A percentile compares a stretch with the other conserved stretches of the same genome.
phyloP scores from a whole-genome alignment of 495 filamentous ascomycete genomes.

The Tirmania nivea region DNA sequence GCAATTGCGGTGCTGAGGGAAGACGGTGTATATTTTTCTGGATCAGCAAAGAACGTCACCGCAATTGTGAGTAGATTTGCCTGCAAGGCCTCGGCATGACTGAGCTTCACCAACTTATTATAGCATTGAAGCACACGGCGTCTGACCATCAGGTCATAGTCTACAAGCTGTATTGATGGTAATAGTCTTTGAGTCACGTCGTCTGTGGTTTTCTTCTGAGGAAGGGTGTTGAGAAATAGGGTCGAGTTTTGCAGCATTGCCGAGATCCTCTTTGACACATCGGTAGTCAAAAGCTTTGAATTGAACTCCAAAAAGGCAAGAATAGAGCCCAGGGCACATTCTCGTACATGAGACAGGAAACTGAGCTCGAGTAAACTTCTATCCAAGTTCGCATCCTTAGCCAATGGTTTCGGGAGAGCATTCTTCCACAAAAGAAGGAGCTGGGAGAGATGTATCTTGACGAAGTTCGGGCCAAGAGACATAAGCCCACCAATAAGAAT shows the following conservation, averaged over 20 bases:
- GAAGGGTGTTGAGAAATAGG: conserved; percentile 62
- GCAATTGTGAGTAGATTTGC: conserved; percentile 86
- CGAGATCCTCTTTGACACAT: conserved; percentile 83
- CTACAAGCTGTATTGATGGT: conserved; percentile 71
- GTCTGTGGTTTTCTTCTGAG: conserved; percentile 65
- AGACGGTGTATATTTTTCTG: conserved; percentile 63
- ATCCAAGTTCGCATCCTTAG: conserved; percentile 67
- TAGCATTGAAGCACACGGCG: conserved; percentile 88
- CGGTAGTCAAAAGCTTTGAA: conserved; percentile 68
- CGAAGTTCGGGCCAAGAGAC: conserved; percentile 91
- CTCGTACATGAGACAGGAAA: conserved; percentile 82
- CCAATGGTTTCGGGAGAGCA: conserved; percentile 77
- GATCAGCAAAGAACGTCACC: conserved; percentile 78
- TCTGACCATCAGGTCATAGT: conserved; percentile 81
- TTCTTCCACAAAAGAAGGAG: conserved; percentile 95
- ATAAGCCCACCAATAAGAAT: conserved; percentile 90
- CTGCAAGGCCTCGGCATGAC: conserved; percentile 66
- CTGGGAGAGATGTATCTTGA: conserved; percentile 94
- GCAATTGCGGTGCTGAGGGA: conserved; percentile 84
- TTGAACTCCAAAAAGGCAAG: conserved; percentile 89
- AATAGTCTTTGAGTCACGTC: conserved; percentile 69
- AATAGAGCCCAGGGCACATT: conserved; percentile 83
- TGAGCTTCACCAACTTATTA: conserved; percentile 67
- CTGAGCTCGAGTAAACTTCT: conserved; percentile 67
- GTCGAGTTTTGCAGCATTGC: conserved; percentile 91